Percentiles rank a stretch among this genome's conserved stretches.
These are phyloP conservation scores for Pelargonium fulgidum DNA, from an alignment of 441 rosid species.

Conservation along the genomic window DNA sequence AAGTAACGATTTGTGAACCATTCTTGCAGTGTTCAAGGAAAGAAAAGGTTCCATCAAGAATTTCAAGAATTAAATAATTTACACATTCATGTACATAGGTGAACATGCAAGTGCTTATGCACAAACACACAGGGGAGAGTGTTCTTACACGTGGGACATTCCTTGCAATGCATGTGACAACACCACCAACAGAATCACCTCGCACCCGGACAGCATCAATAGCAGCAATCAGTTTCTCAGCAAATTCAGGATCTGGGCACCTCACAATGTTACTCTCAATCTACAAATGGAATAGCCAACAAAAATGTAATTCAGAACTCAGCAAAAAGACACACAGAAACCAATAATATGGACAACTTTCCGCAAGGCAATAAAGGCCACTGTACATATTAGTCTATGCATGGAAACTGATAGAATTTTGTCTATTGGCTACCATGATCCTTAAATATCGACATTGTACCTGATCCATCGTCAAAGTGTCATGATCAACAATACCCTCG, in stretches of 20 bases:
- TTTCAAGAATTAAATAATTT: constrained; percentile 1
- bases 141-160: constrained; percentile 74
- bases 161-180: constrained; percentile 87
- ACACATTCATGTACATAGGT: not conserved
- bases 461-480: constrained; percentile 66
- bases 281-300: constrained; percentile 26
- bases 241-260: constrained; percentile 91
- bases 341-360: not conserved
- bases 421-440: too few species aligned
- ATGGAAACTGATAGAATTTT: not conserved
- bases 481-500: constrained; percentile 57
- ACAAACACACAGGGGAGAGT: not conserved
- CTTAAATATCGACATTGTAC: constrained; percentile 25
- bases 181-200: constrained; percentile 95
- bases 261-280: constrained; percentile 89
- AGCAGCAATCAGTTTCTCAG: constrained; percentile 92
- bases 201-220: constrained; percentile 68
- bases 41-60: not conserved
- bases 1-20: constrained; percentile 9
- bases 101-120: not conserved
- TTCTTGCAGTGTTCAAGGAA: constrained; percentile 7
- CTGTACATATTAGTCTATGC: not conserved
- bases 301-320: not conserved
- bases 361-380: not conserved
- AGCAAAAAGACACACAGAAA: not conserved